A percentile compares a stretch with the other conserved stretches of the same genome.
These are phyloP conservation scores for Sporisorium exsertum DNA, from an alignment of 1,284 basidiomycete genomes.

Conservation along the genomic window DNA sequence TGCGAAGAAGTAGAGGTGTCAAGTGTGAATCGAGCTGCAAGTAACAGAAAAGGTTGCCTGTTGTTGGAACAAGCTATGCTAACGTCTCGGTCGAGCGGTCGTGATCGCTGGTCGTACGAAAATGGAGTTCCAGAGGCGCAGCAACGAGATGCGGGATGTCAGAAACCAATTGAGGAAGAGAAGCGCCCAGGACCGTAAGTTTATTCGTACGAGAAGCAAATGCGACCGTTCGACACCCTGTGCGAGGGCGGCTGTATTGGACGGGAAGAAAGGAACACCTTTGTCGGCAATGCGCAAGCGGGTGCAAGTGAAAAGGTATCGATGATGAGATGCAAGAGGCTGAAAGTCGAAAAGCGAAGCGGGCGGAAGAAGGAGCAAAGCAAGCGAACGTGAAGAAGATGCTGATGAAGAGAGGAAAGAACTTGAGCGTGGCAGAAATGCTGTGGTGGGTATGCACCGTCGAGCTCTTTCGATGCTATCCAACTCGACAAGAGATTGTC, in stretches of 20 bases:
- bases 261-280: not conserved
- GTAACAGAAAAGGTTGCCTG: not conserved
- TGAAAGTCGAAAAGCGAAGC: not conserved
- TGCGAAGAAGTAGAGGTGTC: not conserved
- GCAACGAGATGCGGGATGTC: not conserved
- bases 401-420: slow-evolving; percentile 2
- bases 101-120: not conserved
- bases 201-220: not conserved
- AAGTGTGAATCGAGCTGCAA: not conserved
- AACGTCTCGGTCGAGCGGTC: not conserved
- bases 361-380: slow-evolving; percentile 1
- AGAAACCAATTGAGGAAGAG: not conserved
- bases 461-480: not conserved
- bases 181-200: too few relatives aligned
- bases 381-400: not conserved
- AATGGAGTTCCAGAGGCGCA: not conserved
- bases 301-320: slow-evolving; percentile 9
- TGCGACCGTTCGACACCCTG: not conserved
- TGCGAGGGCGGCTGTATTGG: not conserved
- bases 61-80: not conserved
- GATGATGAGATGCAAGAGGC: not conserved
- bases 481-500: not conserved
- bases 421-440: slow-evolving; percentile 1
- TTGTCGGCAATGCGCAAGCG: not conserved
- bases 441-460: slow-evolving; percentile 1